Conservation (phyloP, 2,329 filamentous ascomycete genomes). For the Pseudomassariella vexata region DNA sequence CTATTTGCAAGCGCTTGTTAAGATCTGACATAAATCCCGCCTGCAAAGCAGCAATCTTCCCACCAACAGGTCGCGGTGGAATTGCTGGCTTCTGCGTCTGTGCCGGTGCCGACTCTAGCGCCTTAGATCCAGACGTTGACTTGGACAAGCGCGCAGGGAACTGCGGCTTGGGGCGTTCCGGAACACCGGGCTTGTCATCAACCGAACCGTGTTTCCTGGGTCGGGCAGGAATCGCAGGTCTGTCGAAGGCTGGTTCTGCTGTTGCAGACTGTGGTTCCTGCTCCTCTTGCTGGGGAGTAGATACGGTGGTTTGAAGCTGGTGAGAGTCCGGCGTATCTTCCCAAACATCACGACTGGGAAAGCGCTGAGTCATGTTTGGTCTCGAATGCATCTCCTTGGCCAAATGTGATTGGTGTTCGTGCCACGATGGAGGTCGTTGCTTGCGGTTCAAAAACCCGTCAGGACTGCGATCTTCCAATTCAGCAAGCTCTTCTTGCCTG, state of each 20-base stretch:
- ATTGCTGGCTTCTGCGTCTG: constrained; percentile 77
- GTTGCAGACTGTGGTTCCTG: constrained; percentile 31
- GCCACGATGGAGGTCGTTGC: constrained; percentile 42
- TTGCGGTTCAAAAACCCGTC: constrained; percentile 49
- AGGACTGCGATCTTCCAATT: constrained; percentile 41
- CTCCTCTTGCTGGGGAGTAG: constrained; percentile 43
- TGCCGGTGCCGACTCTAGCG: constrained; percentile 36
- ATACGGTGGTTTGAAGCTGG: constrained; percentile 71
- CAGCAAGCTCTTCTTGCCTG: constrained; percentile 59
- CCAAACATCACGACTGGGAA: constrained; percentile 91
- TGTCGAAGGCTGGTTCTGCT: constrained; percentile 30
- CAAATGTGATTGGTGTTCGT: constrained; percentile 42
- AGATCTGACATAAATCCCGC: constrained; percentile 90
- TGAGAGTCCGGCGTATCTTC: constrained; percentile 86
- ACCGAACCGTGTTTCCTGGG: constrained; percentile 35
- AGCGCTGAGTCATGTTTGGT: constrained; percentile 60
- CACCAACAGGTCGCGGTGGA: constrained; percentile 69
- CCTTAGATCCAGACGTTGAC: constrained; percentile 29
- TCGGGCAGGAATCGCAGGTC: constrained; percentile 57
- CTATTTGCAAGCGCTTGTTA: constrained; percentile 81
- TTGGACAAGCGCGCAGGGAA: constrained; percentile 48
- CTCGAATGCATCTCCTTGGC: constrained; percentile 39
- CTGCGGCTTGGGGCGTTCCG: constrained; percentile 52
- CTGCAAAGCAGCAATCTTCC: constrained; percentile 87
- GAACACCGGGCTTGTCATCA: constrained; percentile 36